Base-by-base conservation (phyloP, 331 rosid species). In the Acacia concinna region DNA sequence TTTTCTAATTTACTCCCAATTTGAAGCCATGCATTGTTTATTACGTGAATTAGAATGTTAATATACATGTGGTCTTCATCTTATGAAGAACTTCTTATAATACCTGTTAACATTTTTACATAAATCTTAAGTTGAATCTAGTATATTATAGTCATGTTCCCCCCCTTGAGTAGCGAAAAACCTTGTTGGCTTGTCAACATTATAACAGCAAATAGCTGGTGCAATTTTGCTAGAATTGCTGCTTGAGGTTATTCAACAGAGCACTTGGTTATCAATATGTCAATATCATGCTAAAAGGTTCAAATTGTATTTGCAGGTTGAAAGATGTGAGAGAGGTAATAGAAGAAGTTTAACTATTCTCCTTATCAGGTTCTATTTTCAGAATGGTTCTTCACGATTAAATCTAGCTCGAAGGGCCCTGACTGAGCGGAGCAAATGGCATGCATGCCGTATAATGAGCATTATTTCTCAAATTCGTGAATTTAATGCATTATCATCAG, bases 341-440 rank as follows among this genome's bases (percentile, higher is more conserved):
- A 90, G 86, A 80, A 87, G 94, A 79, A 87, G 88, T 73, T 82
- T 86, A 80, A 88, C 77, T 72, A 80, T 93, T 79, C 80, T 95
- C 71, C 85, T 91, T 60, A 81, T 93, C 76, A 91, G 93, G 86
- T 93, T 95, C 83, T 91, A 90, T 89, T 81, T 95, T 72, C 91
- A 88, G 83, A 93, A 88, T 88, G 98, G 99, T 62, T 88, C 93
- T 79, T 82, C 87, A 43, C 96, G 99, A 23, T 81, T 93, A 82
- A 87, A 95, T 90, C 96, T 85, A 85, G 97, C 96, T 31, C 89
- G 99, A 89, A 91, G 88, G 85, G 90, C 84, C 79, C 93, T 95
- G 84, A 89, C 87, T 79, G 99, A 93, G 79, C 92, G 99, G 34
- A 89, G 97, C 82, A 95, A 91, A 85, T 95, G 99, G 99, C 88